Evolutionary conservation across 768 basidiomycete species (phyloP), one percentile per base, ranked within the genome.

Genomic region (Suillus sp.): DNA sequence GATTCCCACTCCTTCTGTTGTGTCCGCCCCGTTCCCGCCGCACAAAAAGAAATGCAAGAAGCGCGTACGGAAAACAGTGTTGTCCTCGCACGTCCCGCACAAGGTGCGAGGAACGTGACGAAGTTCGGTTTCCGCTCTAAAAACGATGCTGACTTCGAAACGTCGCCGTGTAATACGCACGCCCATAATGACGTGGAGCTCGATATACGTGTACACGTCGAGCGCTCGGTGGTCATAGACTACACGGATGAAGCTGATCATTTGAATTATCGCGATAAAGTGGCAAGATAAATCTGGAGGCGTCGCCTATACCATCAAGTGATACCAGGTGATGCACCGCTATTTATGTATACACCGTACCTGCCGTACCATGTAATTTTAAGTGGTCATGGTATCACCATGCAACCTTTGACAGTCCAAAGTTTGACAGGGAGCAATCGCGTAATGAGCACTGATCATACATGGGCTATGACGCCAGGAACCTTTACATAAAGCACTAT

Each of bases 151-250:
- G 73, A 76, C 42, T 72, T 68, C 34, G 59, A 54, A 14, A 37
- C 50, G 57, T 25, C 66, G 13, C 63, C 27, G 4, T 25, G 51
- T 22, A 62, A 32, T 35, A 35, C 5, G 13, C 38, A 32, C 14
- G 10, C 11, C 40, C 45, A 56, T 18, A 30, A 51, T 30, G 73
- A 72, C 5, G 0, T 73, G 62, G 74, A 76, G 27, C 38, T 75
- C 34, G 74, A 77, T 42, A 72, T 76, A 43, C 71, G 62, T 53
- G 73, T 77, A 59, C 62, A 69, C 20, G 69, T 75, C 3, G 75
- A 77, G 34, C 72, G 64, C 32, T 70, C 68, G 4, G 68, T 75
- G 37, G 68, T 61, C 2, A 64, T 77, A 22, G 72, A 77, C 37
- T 74, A 72, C 25, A 30, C 59, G 22, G 22, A 25, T 30, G 55